These are phyloP conservation scores for Saturnispora mendoncae DNA, from an alignment of 805 yeast genomes.

Conservation along the genomic window DNA sequence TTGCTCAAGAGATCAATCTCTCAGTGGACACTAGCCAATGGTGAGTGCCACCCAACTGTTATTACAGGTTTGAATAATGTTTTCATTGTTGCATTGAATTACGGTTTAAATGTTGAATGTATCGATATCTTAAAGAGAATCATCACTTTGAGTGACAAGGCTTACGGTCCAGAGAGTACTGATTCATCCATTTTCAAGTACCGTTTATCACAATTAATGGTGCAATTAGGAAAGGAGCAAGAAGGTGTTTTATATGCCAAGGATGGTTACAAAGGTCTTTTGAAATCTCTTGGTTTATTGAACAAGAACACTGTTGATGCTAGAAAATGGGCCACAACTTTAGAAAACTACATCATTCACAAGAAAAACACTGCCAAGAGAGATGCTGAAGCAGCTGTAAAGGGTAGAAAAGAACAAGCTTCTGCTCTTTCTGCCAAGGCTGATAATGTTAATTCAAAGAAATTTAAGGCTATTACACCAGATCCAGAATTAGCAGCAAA, in stretches of 20 bases:
- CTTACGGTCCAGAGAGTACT: constrained; percentile 52
- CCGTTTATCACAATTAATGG: constrained; percentile 58
- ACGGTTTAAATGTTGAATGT: constrained; percentile 41
- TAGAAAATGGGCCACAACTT: constrained; percentile 51
- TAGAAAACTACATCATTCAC: constrained; percentile 39
- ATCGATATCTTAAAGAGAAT: constrained; percentile 46
- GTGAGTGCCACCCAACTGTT: constrained; percentile 60
- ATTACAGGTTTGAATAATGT: constrained; percentile 55
- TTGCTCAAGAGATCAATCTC: constrained; percentile 52
- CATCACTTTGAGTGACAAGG: constrained; percentile 37
- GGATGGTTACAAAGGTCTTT: constrained; percentile 50
- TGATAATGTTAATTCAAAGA: constrained; percentile 23
- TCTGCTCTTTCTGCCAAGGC: constrained; percentile 10
- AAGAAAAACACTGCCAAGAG: constrained; percentile 17
- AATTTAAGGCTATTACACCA: constrained; percentile 29
- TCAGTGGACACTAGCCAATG: constrained; percentile 50
- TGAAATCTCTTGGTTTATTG: constrained; percentile 52
- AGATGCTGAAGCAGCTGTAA: constrained; percentile 21
- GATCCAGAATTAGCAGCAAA: constrained; percentile 52
- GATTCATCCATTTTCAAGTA: constrained; percentile 58
- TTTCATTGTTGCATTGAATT: constrained; percentile 48
- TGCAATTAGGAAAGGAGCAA: constrained; percentile 41
- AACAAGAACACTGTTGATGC: constrained; percentile 62
- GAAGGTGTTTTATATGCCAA: constrained; percentile 50
- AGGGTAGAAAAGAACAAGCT: constrained; percentile 18